Base-by-base conservation (phyloP, 2,329 filamentous ascomycete species). In the Ophiostoma ulmi region DNA sequence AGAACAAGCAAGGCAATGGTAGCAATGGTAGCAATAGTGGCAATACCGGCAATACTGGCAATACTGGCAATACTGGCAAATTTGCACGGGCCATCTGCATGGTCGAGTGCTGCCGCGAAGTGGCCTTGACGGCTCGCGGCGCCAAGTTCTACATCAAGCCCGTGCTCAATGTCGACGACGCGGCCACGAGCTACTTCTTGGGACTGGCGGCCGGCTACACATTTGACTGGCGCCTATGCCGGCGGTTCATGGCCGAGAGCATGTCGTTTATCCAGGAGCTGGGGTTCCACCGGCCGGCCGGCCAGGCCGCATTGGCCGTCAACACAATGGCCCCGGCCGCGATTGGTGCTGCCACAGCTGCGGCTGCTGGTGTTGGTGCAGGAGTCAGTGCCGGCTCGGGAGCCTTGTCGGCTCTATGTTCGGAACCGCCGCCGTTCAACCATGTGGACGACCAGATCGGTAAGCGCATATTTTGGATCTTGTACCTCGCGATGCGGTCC, bases 381-480 rank as follows among this genome's bases (percentile, higher is more conserved):
- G 58, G 58, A 26, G 11, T 35, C 26, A 26, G 26, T 35, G 26
- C 58, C 26, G 26, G 58, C 11, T 31, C 58, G 31, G 41, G 35
- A 14, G 31, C 3, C 31, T 38, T 17, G 35, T 44, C 36, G 44
- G 26, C 58, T 7, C n/a, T 63, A 5, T 63, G 35, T 14, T 17
- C 58, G 3, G 52, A 7, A 13, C 66, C 79, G 82, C 63, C 64
- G 31, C 35, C 35, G 17, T 52, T 72, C 81, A 89, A 92, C 75
- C 89, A 90, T 67, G 86, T 93, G 69, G 88, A 89, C 76, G 87
- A 90, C 75, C 90, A 93, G 78, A 86, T 91, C 66, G 88, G 90
- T 66, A 90, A 91, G 77, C 87, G 91, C 73, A 89, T 97, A 58
- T 97, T 96, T 78, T 97, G 93, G 89, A 90, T 91, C 31, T 85